Base-by-base conservation (phyloP, 148 eudicot species). In the Diospyros lotus region DNA sequence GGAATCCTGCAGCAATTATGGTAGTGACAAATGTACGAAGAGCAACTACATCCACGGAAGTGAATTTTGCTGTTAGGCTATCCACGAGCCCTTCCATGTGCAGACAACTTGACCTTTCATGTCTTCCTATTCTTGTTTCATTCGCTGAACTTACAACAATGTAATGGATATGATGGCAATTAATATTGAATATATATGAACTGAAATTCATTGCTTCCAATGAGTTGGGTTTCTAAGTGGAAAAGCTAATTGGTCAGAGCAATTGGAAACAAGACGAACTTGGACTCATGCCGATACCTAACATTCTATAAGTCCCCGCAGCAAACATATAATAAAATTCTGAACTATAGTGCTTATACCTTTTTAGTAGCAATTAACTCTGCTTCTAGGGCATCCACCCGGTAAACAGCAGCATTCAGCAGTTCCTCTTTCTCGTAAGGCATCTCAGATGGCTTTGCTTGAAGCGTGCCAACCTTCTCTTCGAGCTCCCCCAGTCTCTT, bases 341-440 rank as follows among this genome's bases (percentile, higher is more conserved):
- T 38, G 42, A 58, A 44, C 38, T 17, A 38, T 40, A 60, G 40
- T 62, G 42, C 39, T 1, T 76, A 75, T 84, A 95, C 99, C 97
- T 93, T 93, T 84, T 95, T 95, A 3, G 99, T 95, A 44, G 99
- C 93, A 83, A 89, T 89, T 63, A 89, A 72, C 75, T 89, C 93
- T 28, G 93, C 90, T 80, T 89, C 93, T 45, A 89, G 78, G 50
- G 86, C 90, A 87, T 89, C 93, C 66, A 89, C 90, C 3, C 90
- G 87, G 70, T 82, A 89, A 70, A 89, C 93, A 79, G 93, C 93
- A 0, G 93, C 93, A 84, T 89, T 87, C 41, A 89, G 81, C 80
- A 89, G 81, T 73, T 89, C 93, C 80, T 78, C 90, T 74, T 89
- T 87, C 72, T 89, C 90, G 61, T 48, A 80, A 58, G 93, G 93